A percentile compares a stretch with the other conserved stretches of the same genome.
Conservation (phyloP, 805 yeast species). For the Candida peoriensis region DNA sequence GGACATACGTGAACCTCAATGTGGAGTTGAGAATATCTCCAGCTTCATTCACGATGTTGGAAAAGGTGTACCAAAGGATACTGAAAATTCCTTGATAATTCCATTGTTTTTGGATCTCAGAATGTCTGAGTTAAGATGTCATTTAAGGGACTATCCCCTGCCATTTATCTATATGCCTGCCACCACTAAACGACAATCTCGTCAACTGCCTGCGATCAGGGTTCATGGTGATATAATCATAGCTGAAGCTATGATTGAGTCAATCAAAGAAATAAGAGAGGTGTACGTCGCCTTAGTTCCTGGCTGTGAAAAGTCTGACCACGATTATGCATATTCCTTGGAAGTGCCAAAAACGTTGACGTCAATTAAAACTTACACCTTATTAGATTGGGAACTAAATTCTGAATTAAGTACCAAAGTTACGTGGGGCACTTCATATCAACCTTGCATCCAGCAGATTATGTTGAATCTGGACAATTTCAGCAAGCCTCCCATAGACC, state of each 20-base stretch:
- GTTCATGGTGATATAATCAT: conserved; percentile 63
- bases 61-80: conserved; percentile 74
- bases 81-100: conserved; percentile 59
- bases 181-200: conserved; percentile 27
- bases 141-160: conserved; percentile 79
- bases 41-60: conserved; percentile 69
- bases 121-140: conserved; percentile 60
- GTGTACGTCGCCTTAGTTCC: conserved; percentile 61
- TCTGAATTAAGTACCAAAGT: conserved; percentile 58
- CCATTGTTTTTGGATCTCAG: conserved; percentile 58
- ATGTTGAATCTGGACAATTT: conserved; percentile 76
- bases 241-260: conserved; percentile 55
- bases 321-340: conserved; percentile 45
- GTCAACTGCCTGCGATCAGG: conserved; percentile 25
- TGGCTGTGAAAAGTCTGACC: conserved; percentile 31
- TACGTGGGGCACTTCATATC: conserved; percentile 82
- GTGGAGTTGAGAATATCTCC: conserved; percentile 47
- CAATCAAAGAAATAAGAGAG: conserved; percentile 50
- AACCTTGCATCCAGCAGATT: conserved; percentile 77
- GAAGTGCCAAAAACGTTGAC: conserved; percentile 72
- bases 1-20: conserved; percentile 43
- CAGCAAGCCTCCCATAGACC: conserved; percentile 86
- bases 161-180: conserved; percentile 75
- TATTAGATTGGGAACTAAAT: conserved; percentile 48
- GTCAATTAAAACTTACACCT: conserved; percentile 66